These are phyloP conservation scores for Cladosporium sp. DNA, from an alignment of 2,329 filamentous ascomycete species.

Conservation along the genomic window DNA sequence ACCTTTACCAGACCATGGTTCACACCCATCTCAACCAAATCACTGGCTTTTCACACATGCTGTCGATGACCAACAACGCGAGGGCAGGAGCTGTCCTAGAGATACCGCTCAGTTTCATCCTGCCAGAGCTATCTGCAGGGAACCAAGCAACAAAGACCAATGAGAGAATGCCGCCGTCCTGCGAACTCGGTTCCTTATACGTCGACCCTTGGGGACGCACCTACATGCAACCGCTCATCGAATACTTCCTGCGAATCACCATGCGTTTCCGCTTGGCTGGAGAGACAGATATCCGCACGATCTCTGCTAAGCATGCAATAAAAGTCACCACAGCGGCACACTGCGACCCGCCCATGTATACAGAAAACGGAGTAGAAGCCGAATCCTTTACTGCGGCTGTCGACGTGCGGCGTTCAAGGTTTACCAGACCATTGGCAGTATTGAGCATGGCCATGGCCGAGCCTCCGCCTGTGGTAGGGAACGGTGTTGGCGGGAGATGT, in stretches of 20 bases:
- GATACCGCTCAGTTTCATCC: not conserved
- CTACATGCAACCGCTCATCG: constrained; percentile 8
- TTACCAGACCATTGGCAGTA: not conserved
- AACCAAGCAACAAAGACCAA: not conserved
- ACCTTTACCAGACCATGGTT: constrained; percentile 7
- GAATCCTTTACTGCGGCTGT: not conserved
- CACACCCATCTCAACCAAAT: constrained; percentile 1
- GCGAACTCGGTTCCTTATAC: not conserved
- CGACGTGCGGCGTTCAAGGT: not conserved
- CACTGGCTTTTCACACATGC: not conserved
- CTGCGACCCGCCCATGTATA: constrained; percentile 3
- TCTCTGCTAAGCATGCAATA: not conserved
- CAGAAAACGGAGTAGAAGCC: not conserved
- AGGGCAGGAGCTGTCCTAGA: not conserved
- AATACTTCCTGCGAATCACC: not conserved
- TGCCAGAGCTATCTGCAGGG: not conserved
- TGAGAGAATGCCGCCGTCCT: not conserved
- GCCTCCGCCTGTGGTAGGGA: not conserved
- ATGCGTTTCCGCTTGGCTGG: not conserved
- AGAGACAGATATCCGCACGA: not conserved
- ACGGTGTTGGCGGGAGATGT: not conserved
- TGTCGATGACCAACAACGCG: not conserved
- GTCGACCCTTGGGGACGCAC: constrained; percentile 1
- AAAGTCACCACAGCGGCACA: not conserved
- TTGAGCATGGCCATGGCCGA: not conserved